These are phyloP conservation scores for Angomonas deanei DNA, from an alignment of 208 protist genomes.

Conservation along the genomic window DNA sequence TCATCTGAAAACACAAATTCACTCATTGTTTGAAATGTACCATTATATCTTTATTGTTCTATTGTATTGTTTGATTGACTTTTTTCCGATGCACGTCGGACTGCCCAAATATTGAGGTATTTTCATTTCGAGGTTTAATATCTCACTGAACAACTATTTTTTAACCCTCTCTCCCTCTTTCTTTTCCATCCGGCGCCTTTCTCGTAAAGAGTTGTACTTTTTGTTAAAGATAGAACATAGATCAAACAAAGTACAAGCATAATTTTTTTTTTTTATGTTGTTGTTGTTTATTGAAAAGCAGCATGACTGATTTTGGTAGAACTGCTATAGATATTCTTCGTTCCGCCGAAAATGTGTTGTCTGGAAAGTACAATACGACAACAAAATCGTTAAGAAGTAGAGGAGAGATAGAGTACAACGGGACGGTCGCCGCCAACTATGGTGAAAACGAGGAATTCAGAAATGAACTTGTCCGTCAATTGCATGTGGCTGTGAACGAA, in stretches of 20 bases:
- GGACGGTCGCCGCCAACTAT: background rate
- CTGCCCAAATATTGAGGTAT: too few species aligned
- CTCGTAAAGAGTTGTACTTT: too few species aligned
- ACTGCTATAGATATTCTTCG: slow-evolving; percentile 56
- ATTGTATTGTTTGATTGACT: background rate
- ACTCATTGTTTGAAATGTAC: background rate
- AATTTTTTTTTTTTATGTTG: background rate
- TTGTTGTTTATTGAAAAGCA: background rate
- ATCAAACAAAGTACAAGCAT: too few species aligned
- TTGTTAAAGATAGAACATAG: too few species aligned
- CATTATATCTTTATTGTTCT: background rate
- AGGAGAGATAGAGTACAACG: background rate
- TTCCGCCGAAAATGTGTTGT: slow-evolving; percentile 59
- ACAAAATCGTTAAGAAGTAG: background rate
- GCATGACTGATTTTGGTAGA: slow-evolving; percentile 56
- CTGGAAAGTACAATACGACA: slow-evolving; percentile 2
- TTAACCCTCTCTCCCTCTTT: background rate
- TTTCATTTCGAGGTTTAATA: too few species aligned
- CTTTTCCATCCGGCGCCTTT: too few species aligned
- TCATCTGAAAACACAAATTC: too few species aligned
- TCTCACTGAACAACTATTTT: background rate
- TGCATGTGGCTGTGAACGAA: slow-evolving; percentile 52
- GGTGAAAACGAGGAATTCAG: background rate
- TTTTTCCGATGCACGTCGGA: background rate
- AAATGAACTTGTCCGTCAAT: slow-evolving; percentile 47